A percentile compares a stretch with the other conserved stretches of the same genome.
Evolutionary conservation across 2,329 filamentous ascomycete species (phyloP).

Genomic region (Penicillium sp.): DNA sequence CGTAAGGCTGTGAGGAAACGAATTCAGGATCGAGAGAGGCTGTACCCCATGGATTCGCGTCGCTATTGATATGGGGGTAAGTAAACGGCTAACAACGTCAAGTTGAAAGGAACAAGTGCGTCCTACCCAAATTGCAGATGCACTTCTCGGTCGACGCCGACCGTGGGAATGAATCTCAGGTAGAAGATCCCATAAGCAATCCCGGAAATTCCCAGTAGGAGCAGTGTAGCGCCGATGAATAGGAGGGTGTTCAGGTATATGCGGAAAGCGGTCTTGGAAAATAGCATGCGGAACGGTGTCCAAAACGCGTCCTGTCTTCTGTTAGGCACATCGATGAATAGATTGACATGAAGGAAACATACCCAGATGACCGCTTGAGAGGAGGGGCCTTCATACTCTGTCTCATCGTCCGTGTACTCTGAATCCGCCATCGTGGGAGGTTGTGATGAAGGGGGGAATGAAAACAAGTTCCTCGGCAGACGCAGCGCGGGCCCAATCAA

Average conservation of each 20-base stretch:
- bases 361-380: slow-evolving; percentile 15
- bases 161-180: slow-evolving; percentile 65
- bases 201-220: slow-evolving; percentile 59
- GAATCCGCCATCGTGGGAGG: slow-evolving; percentile 19
- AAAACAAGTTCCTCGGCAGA: slow-evolving; percentile 9
- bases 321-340: slow-evolving; percentile 18
- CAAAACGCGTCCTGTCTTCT: slow-evolving; percentile 52
- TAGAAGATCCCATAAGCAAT: slow-evolving; percentile 68
- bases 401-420: slow-evolving; percentile 24
- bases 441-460: background rate
- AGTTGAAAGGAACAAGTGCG: slow-evolving; percentile 5
- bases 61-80: slow-evolving; percentile 27
- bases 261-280: slow-evolving; percentile 62
- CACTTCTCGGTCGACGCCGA: slow-evolving; percentile 61
- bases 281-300: slow-evolving; percentile 54
- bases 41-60: slow-evolving; percentile 54
- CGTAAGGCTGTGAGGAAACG: slow-evolving; percentile 75
- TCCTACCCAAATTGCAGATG: slow-evolving; percentile 65
- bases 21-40: slow-evolving; percentile 54
- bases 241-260: slow-evolving; percentile 63
- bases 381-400: slow-evolving; percentile 18
- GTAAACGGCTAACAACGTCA: background rate
- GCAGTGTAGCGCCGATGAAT: slow-evolving; percentile 51
- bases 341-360: background rate
- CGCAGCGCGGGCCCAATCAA: background rate